A percentile compares a stretch with the other conserved stretches of the same genome.
Evolutionary conservation across 176 grass and related monocot genomes (phyloP).

Genomic region (Microstegium vimineum): DNA sequence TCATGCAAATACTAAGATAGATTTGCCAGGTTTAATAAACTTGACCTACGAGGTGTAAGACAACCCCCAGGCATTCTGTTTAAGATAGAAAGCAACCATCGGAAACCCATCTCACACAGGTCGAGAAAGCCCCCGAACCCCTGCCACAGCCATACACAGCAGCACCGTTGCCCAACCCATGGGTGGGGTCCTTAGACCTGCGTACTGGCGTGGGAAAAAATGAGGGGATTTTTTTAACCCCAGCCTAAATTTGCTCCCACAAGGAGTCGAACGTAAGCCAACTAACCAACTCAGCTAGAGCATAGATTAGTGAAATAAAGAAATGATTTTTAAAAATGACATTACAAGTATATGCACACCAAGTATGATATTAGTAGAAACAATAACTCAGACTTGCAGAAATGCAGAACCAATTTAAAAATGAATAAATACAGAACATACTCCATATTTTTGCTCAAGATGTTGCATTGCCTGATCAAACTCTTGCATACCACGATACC

Average conservation of each 20-base stretch:
- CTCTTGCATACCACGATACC: constrained; percentile 74
- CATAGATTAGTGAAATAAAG: background rate
- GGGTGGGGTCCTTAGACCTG: background rate
- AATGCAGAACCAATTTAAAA: constrained; percentile 10
- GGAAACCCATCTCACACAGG: too few relatives aligned
- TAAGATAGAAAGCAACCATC: background rate
- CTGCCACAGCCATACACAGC: too few relatives aligned
- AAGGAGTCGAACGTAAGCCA: too few relatives aligned
- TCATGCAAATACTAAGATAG: constrained; percentile 20
- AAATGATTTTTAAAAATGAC: background rate
- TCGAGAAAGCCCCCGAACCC: too few relatives aligned
- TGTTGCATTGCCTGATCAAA: constrained; percentile 92
- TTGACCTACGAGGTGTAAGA: background rate
- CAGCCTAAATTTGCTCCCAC: background rate
- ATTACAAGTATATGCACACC: background rate
- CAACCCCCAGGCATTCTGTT: background rate
- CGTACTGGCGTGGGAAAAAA: background rate
- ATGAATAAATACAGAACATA: constrained; percentile 41
- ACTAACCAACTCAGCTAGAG: too few relatives aligned
- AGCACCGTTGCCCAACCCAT: background rate
- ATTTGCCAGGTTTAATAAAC: background rate
- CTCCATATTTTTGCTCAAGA: constrained; percentile 84
- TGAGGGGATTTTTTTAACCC: background rate
- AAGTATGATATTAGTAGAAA: background rate
- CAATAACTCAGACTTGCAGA: constrained; percentile 2